Evolutionary conservation across 2,329 filamentous ascomycete species (phyloP).

Genomic region (Diplodia mutila): DNA sequence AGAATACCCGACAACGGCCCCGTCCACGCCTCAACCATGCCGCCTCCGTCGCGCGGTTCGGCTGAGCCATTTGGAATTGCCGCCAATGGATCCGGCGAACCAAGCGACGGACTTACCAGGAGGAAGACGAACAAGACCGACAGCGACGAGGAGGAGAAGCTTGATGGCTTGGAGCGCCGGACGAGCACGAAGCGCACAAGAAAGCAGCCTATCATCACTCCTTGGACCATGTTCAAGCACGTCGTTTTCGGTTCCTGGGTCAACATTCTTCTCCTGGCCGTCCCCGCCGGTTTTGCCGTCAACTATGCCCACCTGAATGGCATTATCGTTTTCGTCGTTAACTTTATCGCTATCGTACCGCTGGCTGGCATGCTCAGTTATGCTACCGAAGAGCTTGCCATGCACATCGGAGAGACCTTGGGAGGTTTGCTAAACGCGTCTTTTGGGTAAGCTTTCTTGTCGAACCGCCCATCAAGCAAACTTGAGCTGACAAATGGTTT

Average conservation of each 20-base stretch:
- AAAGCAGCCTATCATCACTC: constrained; percentile 32
- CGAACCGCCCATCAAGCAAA: constrained; percentile 30
- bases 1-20: background rate
- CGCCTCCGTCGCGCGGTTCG: constrained; percentile 8
- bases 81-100: background rate
- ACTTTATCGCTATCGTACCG: constrained; percentile 92
- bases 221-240: constrained; percentile 63
- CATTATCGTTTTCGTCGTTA: constrained; percentile 73
- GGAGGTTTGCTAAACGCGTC: constrained; percentile 88
- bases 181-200: constrained; percentile 14
- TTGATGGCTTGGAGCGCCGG: background rate
- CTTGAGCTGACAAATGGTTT: constrained; percentile 31
- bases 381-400: constrained; percentile 86
- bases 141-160: constrained; percentile 5
- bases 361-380: constrained; percentile 85
- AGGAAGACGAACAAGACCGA: background rate
- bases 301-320: constrained; percentile 62
- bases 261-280: constrained; percentile 78
- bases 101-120: constrained; percentile 1
- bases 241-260: constrained; percentile 84
- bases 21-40: constrained; percentile 12
- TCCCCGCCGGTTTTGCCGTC: constrained; percentile 75
- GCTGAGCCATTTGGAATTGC: background rate
- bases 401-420: constrained; percentile 76
- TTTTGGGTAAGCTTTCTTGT: constrained; percentile 66